Evolutionary conservation across 768 basidiomycete genomes (phyloP).

Genomic region (Piloderma croceum): DNA sequence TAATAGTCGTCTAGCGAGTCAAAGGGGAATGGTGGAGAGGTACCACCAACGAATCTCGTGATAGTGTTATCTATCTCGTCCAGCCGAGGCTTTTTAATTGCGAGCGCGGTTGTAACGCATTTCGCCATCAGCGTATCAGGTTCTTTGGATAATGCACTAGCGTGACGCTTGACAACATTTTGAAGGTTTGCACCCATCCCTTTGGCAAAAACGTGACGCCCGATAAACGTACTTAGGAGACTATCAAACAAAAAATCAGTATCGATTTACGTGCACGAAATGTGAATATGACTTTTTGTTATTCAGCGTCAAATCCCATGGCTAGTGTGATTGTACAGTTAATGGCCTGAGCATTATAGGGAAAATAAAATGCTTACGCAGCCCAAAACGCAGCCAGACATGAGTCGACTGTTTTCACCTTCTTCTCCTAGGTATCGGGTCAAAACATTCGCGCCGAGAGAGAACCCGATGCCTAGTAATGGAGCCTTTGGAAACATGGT

Average conservation of each 20-base stretch:
- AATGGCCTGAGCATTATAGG: conserved; percentile 5
- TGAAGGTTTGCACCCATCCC: conserved; percentile 74
- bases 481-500: conserved; percentile 53
- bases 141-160: background rate
- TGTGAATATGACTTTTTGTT: conserved; percentile 25
- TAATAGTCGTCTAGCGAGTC: conserved; percentile 43
- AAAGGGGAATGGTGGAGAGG: conserved; percentile 39
- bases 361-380: conserved; percentile 50
- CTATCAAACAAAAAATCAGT: background rate
- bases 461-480: conserved; percentile 65
- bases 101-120: conserved; percentile 2
- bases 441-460: conserved; percentile 69
- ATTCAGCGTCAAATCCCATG: conserved; percentile 49
- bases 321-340: conserved; percentile 31
- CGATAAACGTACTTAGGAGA: conserved; percentile 41
- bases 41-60: conserved; percentile 57
- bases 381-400: conserved; percentile 54
- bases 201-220: conserved; percentile 64
- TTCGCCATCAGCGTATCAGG: conserved; percentile 30
- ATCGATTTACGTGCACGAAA: too few relatives aligned
- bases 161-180: conserved; percentile 39
- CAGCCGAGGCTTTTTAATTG: conserved; percentile 48
- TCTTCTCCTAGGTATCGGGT: conserved; percentile 63
- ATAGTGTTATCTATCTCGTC: conserved; percentile 56
- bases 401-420: conserved; percentile 40